phyloP scores from a whole-genome alignment of 257 asterid genomes.

The Solanum clarkiae region DNA sequence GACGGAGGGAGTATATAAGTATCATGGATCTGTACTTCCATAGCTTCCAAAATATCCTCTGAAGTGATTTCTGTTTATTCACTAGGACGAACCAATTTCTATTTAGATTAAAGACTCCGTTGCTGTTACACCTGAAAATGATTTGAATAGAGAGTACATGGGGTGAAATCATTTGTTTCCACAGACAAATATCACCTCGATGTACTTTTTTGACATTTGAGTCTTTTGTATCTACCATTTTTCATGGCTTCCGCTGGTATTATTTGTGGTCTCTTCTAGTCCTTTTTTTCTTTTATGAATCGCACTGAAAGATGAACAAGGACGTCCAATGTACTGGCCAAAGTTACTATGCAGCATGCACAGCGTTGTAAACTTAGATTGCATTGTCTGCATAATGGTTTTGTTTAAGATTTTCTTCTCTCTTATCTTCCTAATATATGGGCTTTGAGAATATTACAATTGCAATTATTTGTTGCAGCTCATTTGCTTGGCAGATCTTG shows the following conservation, averaged over 20 bases:
- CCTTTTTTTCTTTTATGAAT: not conserved
- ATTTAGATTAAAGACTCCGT: not conserved
- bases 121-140: not conserved
- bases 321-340: not conserved
- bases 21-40: not conserved
- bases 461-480: constrained; percentile 37
- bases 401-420: not conserved
- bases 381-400: not conserved
- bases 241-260: not conserved
- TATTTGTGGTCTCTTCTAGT: not conserved
- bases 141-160: not conserved
- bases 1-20: not conserved
- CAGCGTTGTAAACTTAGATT: not conserved
- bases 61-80: not conserved
- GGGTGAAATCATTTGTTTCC: not conserved
- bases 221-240: not conserved
- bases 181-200: not conserved
- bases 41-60: not conserved
- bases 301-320: not conserved
- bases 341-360: not conserved
- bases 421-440: not conserved
- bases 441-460: not conserved
- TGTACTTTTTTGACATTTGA: not conserved
- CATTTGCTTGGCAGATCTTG: constrained; percentile 86
- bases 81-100: not conserved